Evolutionary conservation across 2,329 filamentous ascomycete genomes (phyloP), one percentile per base, ranked within the genome.

Genomic region (Calonectria pseudoreteaudii): DNA sequence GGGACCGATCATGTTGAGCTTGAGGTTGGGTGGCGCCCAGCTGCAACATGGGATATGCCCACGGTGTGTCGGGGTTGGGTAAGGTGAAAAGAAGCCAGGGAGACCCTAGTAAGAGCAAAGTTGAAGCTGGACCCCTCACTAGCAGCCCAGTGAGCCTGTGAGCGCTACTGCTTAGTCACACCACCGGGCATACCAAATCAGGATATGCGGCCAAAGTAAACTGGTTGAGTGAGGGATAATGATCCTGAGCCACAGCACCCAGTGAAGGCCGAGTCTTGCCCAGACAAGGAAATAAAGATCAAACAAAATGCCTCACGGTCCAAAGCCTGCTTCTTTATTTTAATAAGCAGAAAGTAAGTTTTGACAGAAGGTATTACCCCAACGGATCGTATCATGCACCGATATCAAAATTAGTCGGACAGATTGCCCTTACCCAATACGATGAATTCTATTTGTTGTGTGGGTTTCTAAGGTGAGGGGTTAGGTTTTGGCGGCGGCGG

Each of bases 291-390:
- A 53, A 49, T 11, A 31, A 70, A 34, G 34, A 66, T 18, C 38
- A 50, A 72, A 71, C 78, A 78, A 75, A 79, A 80, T 80, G 72
- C 78, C 78, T 80, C 78, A 80, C 53, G 64, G 74, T 72, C 78
- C 18, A 10, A 23, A 36, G 14, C 18, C 73, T 75, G 76, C 75
- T 75, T 64, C 62, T 41, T 49, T 68, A 68, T 64, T 31, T 31
- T 68, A 64, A 36, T 50, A 30, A 20, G 66, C 30, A 58, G 20
- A 36, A 41, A 52, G 34, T 31, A 62, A 50, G 34, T 36, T 65
- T 70, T 34, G 70, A 73, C 44, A 76, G 47, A 74, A 67, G 34
- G 53, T 65, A 70, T 74, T 74, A 74, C 78, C 71, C 68, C 74
- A 80, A 78, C 73, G 47, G 64, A 73, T 66, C 66, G 60, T 79